Evolutionary conservation across 495 filamentous ascomycete genomes (phyloP).

Genomic region (Talaromyces thailandensis): DNA sequence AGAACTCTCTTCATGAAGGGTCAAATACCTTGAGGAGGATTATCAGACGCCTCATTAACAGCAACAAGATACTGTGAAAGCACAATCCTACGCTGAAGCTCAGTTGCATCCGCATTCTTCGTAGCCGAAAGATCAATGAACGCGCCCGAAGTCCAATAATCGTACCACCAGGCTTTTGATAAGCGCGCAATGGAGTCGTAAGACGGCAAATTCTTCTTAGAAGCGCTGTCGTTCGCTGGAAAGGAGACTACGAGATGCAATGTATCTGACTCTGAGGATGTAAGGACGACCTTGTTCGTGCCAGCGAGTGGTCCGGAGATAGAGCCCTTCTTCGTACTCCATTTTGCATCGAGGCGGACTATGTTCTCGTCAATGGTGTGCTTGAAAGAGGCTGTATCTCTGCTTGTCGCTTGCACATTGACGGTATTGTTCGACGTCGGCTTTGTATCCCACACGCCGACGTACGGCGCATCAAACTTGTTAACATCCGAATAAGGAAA

Average conservation of each 20-base stretch:
- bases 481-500: not conserved
- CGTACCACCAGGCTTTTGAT: not conserved
- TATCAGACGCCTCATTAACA: conserved; percentile 10
- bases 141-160: not conserved
- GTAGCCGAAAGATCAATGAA: not conserved
- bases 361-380: not conserved
- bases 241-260: not conserved
- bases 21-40: conserved; percentile 11
- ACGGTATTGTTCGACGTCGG: not conserved
- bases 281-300: not conserved
- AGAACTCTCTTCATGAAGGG: not conserved
- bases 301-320: not conserved
- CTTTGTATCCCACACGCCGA: not conserved
- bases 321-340: not conserved
- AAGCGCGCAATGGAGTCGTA: not conserved
- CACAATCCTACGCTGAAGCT: conserved; percentile 10
- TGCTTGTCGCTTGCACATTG: not conserved
- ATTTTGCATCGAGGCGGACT: not conserved
- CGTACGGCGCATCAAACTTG: not conserved
- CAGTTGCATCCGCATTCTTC: not conserved
- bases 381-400: not conserved
- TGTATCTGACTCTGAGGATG: not conserved
- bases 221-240: not conserved
- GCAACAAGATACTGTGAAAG: conserved; percentile 12
- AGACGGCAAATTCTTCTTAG: not conserved